Base-by-base conservation (phyloP, 2,329 filamentous ascomycete genomes). In the Lanzia echinophila region DNA sequence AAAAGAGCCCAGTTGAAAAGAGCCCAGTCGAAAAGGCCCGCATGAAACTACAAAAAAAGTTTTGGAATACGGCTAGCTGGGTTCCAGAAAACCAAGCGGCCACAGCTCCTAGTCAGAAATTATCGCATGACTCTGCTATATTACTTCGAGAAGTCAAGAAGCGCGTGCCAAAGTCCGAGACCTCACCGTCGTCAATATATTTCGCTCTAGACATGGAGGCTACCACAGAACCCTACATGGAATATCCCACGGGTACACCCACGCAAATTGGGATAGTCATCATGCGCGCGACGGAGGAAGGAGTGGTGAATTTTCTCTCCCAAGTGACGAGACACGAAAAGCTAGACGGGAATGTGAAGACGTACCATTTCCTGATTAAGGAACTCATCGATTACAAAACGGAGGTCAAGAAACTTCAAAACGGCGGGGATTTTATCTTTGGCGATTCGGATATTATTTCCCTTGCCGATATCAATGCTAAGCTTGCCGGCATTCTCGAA, bases 191-290 rank as follows among this genome's bases (percentile, higher is more conserved):
- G 5, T 22, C 22, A 13, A 44, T 53, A 1, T 53, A 47, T 13
- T n/a, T 53, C 1, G 13, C 50, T 1, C 31, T 53, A 7, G 50
- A 53, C 7, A 12, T 53, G 6, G 50, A 53, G n/a, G 43, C 43
- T 1, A 53, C 45, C 3, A 48, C 44, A 3, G 17, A 42, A 8
- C 6, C 12, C 0, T 48, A 12, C 6, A 19, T 13, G 2, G 8
- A 10, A 19, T 32, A 41, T 20, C 8, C 22, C 8, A 19, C 3
- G 4, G 8, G 10, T 2, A 53, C 28, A 10, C 34, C 43, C 4
- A 53, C 50, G 8, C 44, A 53, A 12, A 39, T 53, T 2, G 50
- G 50, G 6, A 41, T 53, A 0, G 32, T 24, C 1, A 24, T 41
- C 7, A 24, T 53, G 6, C 36, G 33, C 0, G 50, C 32, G 5